Evolutionary conservation across 495 filamentous ascomycete genomes (phyloP).

Genomic region (Jackrogersella minutella): DNA sequence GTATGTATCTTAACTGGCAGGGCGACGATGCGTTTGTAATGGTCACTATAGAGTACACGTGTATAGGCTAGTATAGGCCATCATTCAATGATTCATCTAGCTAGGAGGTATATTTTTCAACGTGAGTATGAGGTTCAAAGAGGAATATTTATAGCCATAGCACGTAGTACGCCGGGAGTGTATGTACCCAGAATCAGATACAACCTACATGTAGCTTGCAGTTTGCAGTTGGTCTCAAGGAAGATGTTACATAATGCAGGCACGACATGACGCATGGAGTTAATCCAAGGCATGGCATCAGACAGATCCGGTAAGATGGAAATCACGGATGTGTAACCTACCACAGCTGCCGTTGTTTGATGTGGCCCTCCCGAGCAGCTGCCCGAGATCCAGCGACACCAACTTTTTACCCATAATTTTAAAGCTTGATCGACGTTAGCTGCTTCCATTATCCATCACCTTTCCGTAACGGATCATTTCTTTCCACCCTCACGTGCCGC

Average conservation of each 20-base stretch:
- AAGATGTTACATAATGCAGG: constrained; percentile 5
- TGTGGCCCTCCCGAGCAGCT: constrained; percentile 16
- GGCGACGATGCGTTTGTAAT: background rate
- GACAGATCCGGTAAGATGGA: constrained; percentile 40
- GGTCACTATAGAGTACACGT: background rate
- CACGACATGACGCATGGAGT: background rate
- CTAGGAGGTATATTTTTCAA: background rate
- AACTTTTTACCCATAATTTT: constrained; percentile 14
- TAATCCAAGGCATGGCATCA: constrained; percentile 10
- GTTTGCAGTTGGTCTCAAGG: background rate
- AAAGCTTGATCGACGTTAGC: constrained; percentile 20
- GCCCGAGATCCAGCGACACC: no score
- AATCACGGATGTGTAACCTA: constrained; percentile 27
- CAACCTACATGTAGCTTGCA: background rate
- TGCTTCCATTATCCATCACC: background rate
- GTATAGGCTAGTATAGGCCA: no score
- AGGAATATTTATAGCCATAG: constrained; percentile 14
- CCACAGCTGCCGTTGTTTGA: constrained; percentile 30
- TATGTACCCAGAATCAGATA: no score
- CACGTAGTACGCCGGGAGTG: background rate
- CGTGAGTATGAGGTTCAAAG: background rate
- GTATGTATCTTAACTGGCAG: background rate
- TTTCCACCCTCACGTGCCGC: constrained; percentile 26
- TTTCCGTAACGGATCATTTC: constrained; percentile 16
- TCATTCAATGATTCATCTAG: background rate